These are phyloP conservation scores for Fusarium oxysporum DNA, from an alignment of 2,329 filamentous ascomycete genomes.

Conservation along the genomic window DNA sequence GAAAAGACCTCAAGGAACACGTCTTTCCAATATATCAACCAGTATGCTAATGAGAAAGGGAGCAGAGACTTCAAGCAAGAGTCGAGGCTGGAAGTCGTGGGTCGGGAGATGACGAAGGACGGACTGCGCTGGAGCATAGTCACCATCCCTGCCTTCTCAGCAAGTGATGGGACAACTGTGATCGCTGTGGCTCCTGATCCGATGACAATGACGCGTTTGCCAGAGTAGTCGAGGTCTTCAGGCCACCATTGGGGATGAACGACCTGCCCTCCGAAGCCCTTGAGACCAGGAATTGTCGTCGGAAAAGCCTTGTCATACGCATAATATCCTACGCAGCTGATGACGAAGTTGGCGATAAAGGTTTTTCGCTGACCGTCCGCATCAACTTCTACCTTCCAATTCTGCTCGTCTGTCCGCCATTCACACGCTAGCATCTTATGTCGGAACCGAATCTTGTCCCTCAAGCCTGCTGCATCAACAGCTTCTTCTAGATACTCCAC, in stretches of 20 bases:
- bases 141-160: slow-evolving; percentile 71
- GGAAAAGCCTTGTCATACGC: slow-evolving; percentile 73
- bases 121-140: slow-evolving; percentile 88
- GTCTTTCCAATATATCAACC: slow-evolving; percentile 61
- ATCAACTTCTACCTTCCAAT: slow-evolving; percentile 64
- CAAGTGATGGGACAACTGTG: slow-evolving; percentile 78
- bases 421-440: slow-evolving; percentile 61
- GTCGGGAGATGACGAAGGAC: slow-evolving; percentile 71
- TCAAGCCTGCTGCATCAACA: slow-evolving; percentile 62
- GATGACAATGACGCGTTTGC: slow-evolving; percentile 77
- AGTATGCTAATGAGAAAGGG: slow-evolving; percentile 59
- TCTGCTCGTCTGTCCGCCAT: slow-evolving; percentile 67
- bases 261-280: slow-evolving; percentile 72
- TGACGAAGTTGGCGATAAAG: slow-evolving; percentile 64
- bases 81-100: slow-evolving; percentile 54
- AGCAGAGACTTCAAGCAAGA: slow-evolving; percentile 56
- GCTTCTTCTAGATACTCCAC: slow-evolving; percentile 65
- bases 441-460: slow-evolving; percentile 63
- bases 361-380: slow-evolving; percentile 39
- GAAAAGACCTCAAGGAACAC: slow-evolving; percentile 61
- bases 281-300: slow-evolving; percentile 72
- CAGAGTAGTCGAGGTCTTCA: slow-evolving; percentile 70
- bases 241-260: slow-evolving; percentile 85
- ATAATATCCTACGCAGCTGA: slow-evolving; percentile 76
- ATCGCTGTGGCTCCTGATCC: slow-evolving; percentile 84